A percentile compares a stretch with the other conserved stretches of the same genome.
These are phyloP conservation scores for Poteriospumella lacustris DNA, from an alignment of 108 stramenopile genomes.

Conservation along the genomic window DNA sequence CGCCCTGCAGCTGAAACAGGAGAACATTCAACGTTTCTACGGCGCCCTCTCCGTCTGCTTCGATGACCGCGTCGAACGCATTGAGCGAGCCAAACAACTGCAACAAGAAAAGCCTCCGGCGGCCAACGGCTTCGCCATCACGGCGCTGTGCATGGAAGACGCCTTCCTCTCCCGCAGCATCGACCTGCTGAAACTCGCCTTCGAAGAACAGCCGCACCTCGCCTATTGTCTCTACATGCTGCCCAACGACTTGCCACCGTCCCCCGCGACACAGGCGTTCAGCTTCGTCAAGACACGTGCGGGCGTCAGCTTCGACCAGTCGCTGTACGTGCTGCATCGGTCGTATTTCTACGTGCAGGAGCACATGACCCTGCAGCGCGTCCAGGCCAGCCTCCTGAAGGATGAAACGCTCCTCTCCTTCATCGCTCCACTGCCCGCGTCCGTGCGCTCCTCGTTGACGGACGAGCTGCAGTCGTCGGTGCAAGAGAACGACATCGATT, in stretches of 20 bases:
- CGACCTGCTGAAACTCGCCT: slow-evolving; percentile 51
- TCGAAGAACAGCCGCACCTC: slow-evolving; percentile 18
- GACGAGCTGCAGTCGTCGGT: neutral
- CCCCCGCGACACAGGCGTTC: neutral
- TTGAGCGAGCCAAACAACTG: neutral
- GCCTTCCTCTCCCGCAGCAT: slow-evolving; percentile 31
- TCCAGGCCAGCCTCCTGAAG: too few relatives aligned
- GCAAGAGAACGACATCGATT: slow-evolving; percentile 10
- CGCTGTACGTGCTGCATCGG: slow-evolving; percentile 11
- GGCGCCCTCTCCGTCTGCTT: neutral
- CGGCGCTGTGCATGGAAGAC: slow-evolving; percentile 36
- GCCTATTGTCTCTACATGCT: slow-evolving; percentile 19
- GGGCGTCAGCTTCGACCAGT: slow-evolving; percentile 26
- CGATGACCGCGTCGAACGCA: neutral
- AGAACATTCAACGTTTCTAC: neutral
- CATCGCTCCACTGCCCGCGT: too few relatives aligned
- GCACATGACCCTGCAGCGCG: too few relatives aligned
- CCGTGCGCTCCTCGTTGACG: too few relatives aligned
- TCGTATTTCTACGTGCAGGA: neutral
- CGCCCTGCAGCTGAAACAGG: neutral
- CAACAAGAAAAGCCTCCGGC: neutral
- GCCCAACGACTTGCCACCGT: neutral
- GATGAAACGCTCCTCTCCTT: too few relatives aligned
- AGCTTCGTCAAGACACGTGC: neutral
- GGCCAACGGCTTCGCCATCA: slow-evolving; percentile 40